phyloP scores from a whole-genome alignment of 306 rosid species.

The Vigna angularis region DNA sequence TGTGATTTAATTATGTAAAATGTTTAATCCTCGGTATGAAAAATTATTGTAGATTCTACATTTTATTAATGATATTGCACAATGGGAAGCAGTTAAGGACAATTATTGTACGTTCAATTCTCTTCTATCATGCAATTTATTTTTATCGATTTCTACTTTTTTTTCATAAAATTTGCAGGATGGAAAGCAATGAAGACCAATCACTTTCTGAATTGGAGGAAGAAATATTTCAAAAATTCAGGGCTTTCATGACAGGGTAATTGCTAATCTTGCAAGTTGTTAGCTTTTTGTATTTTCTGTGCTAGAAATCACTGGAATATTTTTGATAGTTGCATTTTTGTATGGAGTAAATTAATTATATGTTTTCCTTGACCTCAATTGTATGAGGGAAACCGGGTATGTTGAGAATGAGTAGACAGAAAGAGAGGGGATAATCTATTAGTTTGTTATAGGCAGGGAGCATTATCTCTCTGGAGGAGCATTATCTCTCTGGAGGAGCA shows the following conservation, averaged over 20 bases:
- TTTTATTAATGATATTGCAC: too few relatives aligned
- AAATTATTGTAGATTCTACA: too few relatives aligned
- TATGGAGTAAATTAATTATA: neutral
- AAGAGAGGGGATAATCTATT: too few relatives aligned
- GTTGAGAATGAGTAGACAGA: too few relatives aligned
- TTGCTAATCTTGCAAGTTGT: neutral
- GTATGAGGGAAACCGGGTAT: too few relatives aligned
- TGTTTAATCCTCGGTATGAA: too few relatives aligned
- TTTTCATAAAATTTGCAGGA: constrained; percentile 41
- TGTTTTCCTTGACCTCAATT: neutral
- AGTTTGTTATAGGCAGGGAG: too few relatives aligned
- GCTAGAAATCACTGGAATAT: constrained; percentile 6
- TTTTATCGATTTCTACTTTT: neutral
- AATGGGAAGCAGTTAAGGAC: too few relatives aligned
- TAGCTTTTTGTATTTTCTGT: neutral
- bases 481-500: too few relatives aligned
- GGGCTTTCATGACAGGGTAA: constrained; percentile 78
- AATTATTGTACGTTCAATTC: too few relatives aligned
- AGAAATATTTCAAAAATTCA: constrained; percentile 51
- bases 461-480: too few relatives aligned
- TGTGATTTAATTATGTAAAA: too few relatives aligned
- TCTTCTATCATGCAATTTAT: neutral
- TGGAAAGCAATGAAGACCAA: constrained; percentile 43
- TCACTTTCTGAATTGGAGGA: constrained; percentile 45
- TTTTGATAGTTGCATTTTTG: neutral